Percentiles rank a stretch among this genome's conserved stretches.
Evolutionary conservation across 2,329 filamentous ascomycete species (phyloP).

Genomic region (Calonectria ilicicola): DNA sequence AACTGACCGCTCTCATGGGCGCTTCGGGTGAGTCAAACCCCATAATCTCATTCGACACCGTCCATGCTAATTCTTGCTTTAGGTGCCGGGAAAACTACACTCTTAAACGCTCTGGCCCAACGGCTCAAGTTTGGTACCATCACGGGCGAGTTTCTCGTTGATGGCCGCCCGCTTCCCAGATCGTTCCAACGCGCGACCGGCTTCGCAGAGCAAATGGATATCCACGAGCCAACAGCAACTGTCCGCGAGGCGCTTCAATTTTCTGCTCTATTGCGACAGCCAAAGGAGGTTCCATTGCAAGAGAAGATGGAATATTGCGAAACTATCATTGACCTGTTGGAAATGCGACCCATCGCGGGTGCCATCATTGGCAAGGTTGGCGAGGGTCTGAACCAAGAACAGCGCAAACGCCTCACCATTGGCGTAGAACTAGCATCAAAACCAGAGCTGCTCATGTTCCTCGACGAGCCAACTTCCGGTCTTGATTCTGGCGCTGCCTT

Average conservation of each 20-base stretch:
- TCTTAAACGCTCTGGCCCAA: constrained; percentile 79
- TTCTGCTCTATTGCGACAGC: constrained; percentile 73
- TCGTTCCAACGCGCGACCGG: constrained; percentile 86
- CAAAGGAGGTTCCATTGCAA: constrained; percentile 63
- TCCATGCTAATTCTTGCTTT: not conserved
- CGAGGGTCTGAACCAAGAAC: constrained; percentile 71
- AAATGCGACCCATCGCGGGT: constrained; percentile 75
- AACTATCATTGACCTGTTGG: constrained; percentile 75
- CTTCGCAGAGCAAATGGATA: constrained; percentile 74
- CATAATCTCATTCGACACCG: not conserved
- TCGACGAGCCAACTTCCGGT: constrained; percentile 73
- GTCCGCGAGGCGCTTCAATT: constrained; percentile 76
- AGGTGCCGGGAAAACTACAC: constrained; percentile 77
- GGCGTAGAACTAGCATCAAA: constrained; percentile 68
- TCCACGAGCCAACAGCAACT: constrained; percentile 75
- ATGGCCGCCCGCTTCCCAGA: constrained; percentile 76
- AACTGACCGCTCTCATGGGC: constrained; percentile 83
- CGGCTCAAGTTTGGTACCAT: constrained; percentile 83
- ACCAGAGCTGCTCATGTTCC: constrained; percentile 71
- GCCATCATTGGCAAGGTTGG: constrained; percentile 72
- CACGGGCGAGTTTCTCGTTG: constrained; percentile 82
- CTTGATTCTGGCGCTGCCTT: constrained; percentile 70
- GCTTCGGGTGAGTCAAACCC: constrained; percentile 52
- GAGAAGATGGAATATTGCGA: constrained; percentile 79
- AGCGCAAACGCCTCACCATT: constrained; percentile 68